Percentiles rank a stretch among this genome's conserved stretches.
Evolutionary conservation across 495 filamentous ascomycete species (phyloP).

Genomic region (Daldinia caldariorum): DNA sequence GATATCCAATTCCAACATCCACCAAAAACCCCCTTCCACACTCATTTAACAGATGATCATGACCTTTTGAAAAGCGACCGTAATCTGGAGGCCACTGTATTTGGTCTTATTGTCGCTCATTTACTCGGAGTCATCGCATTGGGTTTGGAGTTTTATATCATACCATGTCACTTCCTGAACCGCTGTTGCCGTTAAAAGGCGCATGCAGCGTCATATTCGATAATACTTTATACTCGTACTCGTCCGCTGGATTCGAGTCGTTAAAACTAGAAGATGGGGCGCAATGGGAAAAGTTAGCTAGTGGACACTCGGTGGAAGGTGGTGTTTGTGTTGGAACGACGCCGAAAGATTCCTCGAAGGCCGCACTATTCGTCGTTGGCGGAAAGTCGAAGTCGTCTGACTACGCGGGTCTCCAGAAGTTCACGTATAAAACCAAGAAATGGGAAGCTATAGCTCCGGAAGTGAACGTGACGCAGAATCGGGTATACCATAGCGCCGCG

Average conservation of each 20-base stretch:
- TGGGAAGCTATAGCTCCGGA: constrained; percentile 76
- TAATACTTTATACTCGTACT: constrained; percentile 87
- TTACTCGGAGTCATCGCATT: constrained; percentile 14
- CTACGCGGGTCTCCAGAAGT: constrained; percentile 86
- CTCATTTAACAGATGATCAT: constrained; percentile 31
- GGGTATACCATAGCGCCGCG: constrained; percentile 76
- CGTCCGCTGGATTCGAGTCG: constrained; percentile 77
- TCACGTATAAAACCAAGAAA: constrained; percentile 74
- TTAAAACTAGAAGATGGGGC: constrained; percentile 73
- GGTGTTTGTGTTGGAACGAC: constrained; percentile 80
- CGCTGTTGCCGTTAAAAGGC: constrained; percentile 71
- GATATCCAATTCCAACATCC: constrained; percentile 16
- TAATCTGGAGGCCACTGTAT: constrained; percentile 30
- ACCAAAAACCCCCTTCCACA: constrained; percentile 3
- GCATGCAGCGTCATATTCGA: constrained; percentile 85
- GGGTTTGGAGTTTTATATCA: constrained; percentile 23
- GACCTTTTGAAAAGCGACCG: constrained; percentile 29
- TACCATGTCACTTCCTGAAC: constrained; percentile 71
- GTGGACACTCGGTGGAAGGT: constrained; percentile 74
- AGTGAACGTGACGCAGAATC: constrained; percentile 68
- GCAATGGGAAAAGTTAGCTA: constrained; percentile 72
- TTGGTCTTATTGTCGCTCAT: constrained; percentile 30
- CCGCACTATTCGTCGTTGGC: constrained; percentile 86
- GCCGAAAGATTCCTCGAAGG: constrained; percentile 58
- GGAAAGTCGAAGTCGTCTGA: constrained; percentile 65